Conservation (phyloP, 495 filamentous ascomycete species). For the Xylaria nigripes region DNA sequence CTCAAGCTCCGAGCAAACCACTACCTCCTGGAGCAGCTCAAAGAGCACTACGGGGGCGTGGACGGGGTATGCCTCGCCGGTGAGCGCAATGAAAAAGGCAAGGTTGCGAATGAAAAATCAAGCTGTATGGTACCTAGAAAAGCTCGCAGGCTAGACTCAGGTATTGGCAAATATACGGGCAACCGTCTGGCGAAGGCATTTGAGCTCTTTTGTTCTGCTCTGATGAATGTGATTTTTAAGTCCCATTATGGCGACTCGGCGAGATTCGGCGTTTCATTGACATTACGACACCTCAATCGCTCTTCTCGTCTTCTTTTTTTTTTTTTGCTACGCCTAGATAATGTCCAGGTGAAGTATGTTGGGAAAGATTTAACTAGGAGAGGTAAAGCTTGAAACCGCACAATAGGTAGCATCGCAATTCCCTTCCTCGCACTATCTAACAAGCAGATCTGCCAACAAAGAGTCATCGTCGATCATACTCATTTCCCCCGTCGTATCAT, state of each 20-base stretch:
- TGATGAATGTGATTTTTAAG: neutral
- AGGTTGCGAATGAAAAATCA: neutral
- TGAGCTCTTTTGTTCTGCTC: neutral
- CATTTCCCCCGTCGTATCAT: neutral
- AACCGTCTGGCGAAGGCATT: neutral
- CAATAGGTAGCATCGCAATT: too few relatives aligned
- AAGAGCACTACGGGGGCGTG: slow-evolving; percentile 73
- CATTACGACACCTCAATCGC: too few relatives aligned
- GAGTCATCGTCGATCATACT: too few relatives aligned
- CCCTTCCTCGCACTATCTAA: too few relatives aligned
- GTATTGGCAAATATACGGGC: slow-evolving; percentile 9
- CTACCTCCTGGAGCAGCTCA: slow-evolving; percentile 91
- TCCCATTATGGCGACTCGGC: too few relatives aligned
- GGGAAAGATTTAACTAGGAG: too few relatives aligned
- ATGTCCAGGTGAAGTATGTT: too few relatives aligned
- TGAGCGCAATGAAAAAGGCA: slow-evolving; percentile 28
- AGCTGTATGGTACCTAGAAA: slow-evolving; percentile 18
- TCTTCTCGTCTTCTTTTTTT: too few relatives aligned
- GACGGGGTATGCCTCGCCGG: slow-evolving; percentile 84
- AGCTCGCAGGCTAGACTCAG: slow-evolving; percentile 8
- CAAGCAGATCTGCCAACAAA: too few relatives aligned
- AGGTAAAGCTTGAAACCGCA: too few relatives aligned
- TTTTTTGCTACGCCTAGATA: too few relatives aligned
- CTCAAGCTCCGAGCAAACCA: slow-evolving; percentile 67
- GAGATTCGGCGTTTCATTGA: too few relatives aligned